These are phyloP conservation scores for Apiospora saccharicola DNA, from an alignment of 2,329 filamentous ascomycete species.

Conservation along the genomic window DNA sequence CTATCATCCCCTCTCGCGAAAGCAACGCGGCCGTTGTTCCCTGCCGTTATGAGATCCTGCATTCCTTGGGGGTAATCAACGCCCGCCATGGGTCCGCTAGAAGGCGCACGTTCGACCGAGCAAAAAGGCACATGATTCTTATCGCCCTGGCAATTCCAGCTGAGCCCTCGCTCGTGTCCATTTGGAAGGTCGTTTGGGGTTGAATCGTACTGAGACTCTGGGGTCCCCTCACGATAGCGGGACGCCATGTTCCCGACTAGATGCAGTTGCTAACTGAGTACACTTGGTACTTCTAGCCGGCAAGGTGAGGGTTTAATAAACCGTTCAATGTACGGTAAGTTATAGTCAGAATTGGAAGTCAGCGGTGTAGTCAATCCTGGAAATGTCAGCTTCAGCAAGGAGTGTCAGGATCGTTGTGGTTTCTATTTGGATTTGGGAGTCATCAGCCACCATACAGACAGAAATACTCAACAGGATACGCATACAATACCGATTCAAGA, in stretches of 20 bases:
- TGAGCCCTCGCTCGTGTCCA: background rate
- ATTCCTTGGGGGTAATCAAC: background rate
- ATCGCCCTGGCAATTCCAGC: background rate
- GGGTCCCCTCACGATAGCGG: background rate
- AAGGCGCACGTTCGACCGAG: background rate
- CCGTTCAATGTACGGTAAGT: background rate
- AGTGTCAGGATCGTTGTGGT: background rate
- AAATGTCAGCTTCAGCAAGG: background rate
- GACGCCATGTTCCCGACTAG: background rate
- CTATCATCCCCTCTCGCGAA: background rate
- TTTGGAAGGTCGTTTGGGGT: background rate
- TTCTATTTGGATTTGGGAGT: background rate
- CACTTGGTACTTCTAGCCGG: background rate
- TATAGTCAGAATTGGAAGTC: too few species aligned
- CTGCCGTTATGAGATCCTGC: background rate
- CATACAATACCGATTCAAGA: too few species aligned
- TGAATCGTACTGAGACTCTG: background rate
- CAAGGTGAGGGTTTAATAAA: background rate
- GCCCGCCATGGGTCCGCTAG: background rate
- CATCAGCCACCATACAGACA: background rate
- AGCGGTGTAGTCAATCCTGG: background rate
- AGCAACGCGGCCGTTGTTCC: background rate
- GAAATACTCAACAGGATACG: background rate
- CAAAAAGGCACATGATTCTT: background rate
- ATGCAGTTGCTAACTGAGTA: background rate